These are phyloP conservation scores for Staphylotrichum longicolle DNA, from an alignment of 495 filamentous ascomycete species.

Conservation along the genomic window DNA sequence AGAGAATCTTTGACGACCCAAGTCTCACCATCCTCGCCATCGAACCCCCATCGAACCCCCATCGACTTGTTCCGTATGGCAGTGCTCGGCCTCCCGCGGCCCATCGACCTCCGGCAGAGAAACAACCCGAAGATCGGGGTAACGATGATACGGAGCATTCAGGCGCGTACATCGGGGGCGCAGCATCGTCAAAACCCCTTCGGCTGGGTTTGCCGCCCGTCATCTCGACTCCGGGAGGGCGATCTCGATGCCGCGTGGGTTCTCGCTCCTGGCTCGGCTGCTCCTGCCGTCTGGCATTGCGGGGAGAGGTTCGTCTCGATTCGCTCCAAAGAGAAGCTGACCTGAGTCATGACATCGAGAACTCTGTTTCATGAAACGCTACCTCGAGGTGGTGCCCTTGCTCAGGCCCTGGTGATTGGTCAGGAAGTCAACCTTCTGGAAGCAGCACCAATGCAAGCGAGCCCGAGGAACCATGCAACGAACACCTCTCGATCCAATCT, in stretches of 20 bases:
- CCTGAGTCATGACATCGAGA: no score
- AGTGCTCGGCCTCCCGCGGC: not conserved
- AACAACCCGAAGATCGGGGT: no score
- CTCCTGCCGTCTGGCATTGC: not conserved
- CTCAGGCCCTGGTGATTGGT: no score
- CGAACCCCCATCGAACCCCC: no score
- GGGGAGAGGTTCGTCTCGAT: no score
- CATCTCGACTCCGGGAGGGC: not conserved
- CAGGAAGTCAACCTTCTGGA: no score
- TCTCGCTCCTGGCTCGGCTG: slow-evolving; percentile 7
- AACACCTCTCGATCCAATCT: no score
- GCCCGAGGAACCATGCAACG: no score
- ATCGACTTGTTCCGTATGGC: not conserved
- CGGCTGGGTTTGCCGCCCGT: slow-evolving; percentile 9
- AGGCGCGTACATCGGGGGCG: slow-evolving; percentile 12
- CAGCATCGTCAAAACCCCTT: slow-evolving; percentile 7
- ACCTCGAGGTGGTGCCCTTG: no score
- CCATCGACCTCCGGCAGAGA: not conserved
- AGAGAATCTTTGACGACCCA: not conserved
- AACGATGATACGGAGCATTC: not conserved
- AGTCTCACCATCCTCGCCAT: slow-evolving; percentile 4
- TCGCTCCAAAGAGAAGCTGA: no score
- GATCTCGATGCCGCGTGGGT: slow-evolving; percentile 3
- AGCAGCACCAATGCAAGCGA: no score
- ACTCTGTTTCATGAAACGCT: no score